Evolutionary conservation across 495 filamentous ascomycete species (phyloP).

Genomic region (Neurospora sp.): DNA sequence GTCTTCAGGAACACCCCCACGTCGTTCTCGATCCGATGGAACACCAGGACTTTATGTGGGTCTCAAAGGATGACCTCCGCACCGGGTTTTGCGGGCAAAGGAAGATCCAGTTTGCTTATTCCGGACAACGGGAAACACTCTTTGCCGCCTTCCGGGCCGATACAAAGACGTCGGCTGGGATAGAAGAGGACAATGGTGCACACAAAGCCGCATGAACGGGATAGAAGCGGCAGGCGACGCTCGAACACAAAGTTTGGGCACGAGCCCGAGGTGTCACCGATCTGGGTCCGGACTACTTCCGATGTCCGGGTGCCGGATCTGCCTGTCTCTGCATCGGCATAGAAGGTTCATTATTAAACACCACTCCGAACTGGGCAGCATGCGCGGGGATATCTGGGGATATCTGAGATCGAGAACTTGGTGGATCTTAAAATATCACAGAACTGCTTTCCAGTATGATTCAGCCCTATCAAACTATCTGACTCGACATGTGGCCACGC

Average conservation of each 20-base stretch:
- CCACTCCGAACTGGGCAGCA: background rate
- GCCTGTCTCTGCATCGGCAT: background rate
- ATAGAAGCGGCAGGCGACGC: background rate
- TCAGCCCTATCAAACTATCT: background rate
- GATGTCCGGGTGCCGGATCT: background rate
- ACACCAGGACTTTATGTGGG: conserved; percentile 30
- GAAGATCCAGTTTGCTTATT: conserved; percentile 23
- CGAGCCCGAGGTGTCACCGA: background rate
- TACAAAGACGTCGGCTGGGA: background rate
- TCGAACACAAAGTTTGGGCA: background rate
- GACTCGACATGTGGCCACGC: background rate
- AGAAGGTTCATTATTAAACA: background rate
- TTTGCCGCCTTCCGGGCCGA: conserved; percentile 13
- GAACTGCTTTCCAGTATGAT: background rate
- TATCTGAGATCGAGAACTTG: background rate
- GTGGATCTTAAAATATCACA: background rate
- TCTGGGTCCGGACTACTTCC: background rate
- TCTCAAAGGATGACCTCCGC: conserved; percentile 23
- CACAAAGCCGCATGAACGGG: background rate
- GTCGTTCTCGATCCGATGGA: conserved; percentile 25
- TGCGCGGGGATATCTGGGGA: background rate
- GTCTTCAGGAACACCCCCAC: conserved; percentile 8
- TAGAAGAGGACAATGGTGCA: background rate
- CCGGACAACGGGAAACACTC: conserved; percentile 13
- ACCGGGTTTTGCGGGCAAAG: conserved; percentile 13